phyloP scores from a whole-genome alignment of 148 eudicot genomes.

The Fagopyrum tataricum region DNA sequence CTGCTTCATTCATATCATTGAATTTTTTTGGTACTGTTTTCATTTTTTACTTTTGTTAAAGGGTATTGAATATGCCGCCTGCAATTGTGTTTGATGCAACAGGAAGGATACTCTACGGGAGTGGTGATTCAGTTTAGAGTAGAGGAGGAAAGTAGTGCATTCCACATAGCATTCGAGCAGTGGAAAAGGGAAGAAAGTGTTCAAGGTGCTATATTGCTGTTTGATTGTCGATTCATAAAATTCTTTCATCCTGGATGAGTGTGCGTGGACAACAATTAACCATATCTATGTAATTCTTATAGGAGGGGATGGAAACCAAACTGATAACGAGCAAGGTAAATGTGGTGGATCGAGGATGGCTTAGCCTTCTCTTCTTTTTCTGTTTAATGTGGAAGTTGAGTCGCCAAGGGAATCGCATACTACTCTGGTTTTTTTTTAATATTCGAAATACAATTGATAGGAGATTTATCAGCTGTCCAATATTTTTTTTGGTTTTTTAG shows the following conservation, averaged over 20 bases:
- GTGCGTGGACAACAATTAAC: background rate
- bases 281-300: background rate
- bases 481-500: no score
- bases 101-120: slow-evolving; percentile 68
- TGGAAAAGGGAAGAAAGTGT: slow-evolving; percentile 54
- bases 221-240: background rate
- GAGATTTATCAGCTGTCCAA: no score
- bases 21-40: background rate
- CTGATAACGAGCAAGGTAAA: no score
- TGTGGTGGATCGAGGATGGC: no score
- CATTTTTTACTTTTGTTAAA: background rate
- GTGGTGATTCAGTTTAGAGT: slow-evolving; percentile 54
- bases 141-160: slow-evolving; percentile 66
- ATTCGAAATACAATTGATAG: no score
- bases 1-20: background rate
- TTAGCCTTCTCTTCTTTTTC: no score
- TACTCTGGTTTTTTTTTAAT: no score
- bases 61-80: background rate
- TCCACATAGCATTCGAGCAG: slow-evolving; percentile 74
- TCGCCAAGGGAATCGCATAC: no score
- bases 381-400: no score
- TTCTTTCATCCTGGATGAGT: background rate
- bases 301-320: no score
- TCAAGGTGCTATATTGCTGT: slow-evolving; percentile 52
- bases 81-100: slow-evolving; percentile 16